phyloP scores from a whole-genome alignment of 148 eudicot species.

The Camellia lanceoleosa region DNA sequence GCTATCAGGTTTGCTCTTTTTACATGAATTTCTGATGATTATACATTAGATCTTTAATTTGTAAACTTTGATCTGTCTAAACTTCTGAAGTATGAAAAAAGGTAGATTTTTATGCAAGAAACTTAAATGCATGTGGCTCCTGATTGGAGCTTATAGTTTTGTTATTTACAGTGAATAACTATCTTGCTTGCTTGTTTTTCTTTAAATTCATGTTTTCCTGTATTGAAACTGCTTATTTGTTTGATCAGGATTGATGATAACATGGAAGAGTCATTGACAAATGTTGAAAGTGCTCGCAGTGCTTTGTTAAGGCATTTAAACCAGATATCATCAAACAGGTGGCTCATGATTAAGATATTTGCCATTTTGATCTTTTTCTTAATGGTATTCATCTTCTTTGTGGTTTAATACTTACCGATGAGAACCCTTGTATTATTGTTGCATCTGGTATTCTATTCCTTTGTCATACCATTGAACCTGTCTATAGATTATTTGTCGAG shows the following conservation, averaged over 20 bases:
- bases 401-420: conserved; percentile 32
- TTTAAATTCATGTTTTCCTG: background rate
- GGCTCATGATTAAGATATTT: conserved; percentile 77
- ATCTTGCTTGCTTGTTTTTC: background rate
- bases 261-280: conserved; percentile 73
- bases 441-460: background rate
- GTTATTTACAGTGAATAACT: background rate
- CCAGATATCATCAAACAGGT: conserved; percentile 77
- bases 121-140: background rate
- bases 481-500: background rate
- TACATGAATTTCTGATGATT: background rate
- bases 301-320: conserved; percentile 67
- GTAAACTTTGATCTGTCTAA: background rate
- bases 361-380: conserved; percentile 62
- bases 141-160: background rate
- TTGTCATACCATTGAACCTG: background rate
- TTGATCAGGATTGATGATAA: conserved; percentile 75
- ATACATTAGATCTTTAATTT: background rate
- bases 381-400: conserved; percentile 61
- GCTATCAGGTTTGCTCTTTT: conserved; percentile 64
- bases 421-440: background rate
- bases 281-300: conserved; percentile 81
- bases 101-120: background rate
- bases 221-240: background rate
- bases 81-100: background rate